Evolutionary conservation across 352 stramenopile species (phyloP), one percentile per base, ranked within the genome.

Genomic region (Globisporangium middletonii): DNA sequence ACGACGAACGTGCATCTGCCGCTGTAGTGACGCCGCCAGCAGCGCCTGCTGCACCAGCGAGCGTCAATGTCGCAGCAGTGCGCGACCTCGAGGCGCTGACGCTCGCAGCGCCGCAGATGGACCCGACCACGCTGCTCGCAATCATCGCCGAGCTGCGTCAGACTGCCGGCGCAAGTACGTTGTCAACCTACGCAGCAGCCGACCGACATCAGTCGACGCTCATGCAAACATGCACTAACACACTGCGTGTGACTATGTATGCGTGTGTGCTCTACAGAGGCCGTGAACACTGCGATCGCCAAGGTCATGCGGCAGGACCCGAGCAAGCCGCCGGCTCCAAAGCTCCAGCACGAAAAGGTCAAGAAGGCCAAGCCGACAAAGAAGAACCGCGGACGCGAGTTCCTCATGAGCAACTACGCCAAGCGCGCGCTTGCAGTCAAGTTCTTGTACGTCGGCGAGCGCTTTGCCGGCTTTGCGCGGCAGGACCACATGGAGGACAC

Each of bases 401-500:
- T 92, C 58, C 60, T 73, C 35, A 89, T 94, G 71, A 75, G 65
- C 61, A 94, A 88, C 53, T 96, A 95, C 64, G 67, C 61, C 30
- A 70, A 79, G 48, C 83, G 87, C 50, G 57, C 76, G 9, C 66
- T 96, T 19, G 85, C 82, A 5, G 65, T 96, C 60, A 92, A 94
- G 70, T 91, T 96, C 47, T 51, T 92, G 49, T 96, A 96, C 62
- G 38, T 88, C n/a, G 87, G 89, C 37, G 83, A 94, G 57, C 89
- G 89, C 33, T 96, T 95, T 58, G 71, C 83, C 13, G 89, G 89
- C n/a, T 94, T 95, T 71, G 86, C 85, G 43, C 78, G 84, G 4
- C 88, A 96, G 54, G 85, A 93, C 42, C 80, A 94, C 66, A 87
- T 86, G 56, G 87, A 97, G 50, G 78, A 98, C 52, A 98, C 94